A percentile compares a stretch with the other conserved stretches of the same genome.
Conservation (phyloP, 371 early-diverging fungal species). For the Nematocida ausubeli region DNA sequence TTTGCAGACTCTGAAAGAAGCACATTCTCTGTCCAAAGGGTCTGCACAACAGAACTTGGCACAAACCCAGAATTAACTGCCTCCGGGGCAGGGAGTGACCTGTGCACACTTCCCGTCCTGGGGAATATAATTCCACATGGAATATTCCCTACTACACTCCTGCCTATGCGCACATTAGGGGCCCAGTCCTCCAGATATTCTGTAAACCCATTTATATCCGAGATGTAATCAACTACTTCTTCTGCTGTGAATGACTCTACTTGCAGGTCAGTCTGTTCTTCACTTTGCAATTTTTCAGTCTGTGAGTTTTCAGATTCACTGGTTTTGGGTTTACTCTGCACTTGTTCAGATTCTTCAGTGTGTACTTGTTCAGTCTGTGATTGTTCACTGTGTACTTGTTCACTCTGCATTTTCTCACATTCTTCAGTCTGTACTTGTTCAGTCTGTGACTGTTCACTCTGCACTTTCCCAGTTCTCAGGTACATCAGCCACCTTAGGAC, state of each 20-base stretch:
- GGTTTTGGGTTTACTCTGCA: not conserved
- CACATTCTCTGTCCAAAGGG: constrained; percentile 87
- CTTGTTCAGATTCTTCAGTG: not conserved
- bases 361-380: not conserved
- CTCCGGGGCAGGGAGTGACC: constrained; percentile 69
- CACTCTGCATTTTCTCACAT: too few species aligned
- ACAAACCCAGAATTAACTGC: not conserved
- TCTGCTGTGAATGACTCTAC: constrained; percentile 27
- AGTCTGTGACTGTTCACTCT: not conserved
- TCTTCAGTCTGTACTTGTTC: not conserved
- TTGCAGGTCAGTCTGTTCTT: not conserved
- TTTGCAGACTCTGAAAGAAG: constrained; percentile 94
- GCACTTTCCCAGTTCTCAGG: too few species aligned
- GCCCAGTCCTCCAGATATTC: constrained; percentile 75
- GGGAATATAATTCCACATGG: constrained; percentile 92
- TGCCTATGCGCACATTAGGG: constrained; percentile 77
- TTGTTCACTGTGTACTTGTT: not conserved
- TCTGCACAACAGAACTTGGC: not conserved
- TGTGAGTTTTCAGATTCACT: not conserved
- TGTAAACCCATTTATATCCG: constrained; percentile 79
- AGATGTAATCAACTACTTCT: constrained; percentile 76
- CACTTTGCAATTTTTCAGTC: not conserved
- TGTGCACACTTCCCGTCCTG: constrained; percentile 89
- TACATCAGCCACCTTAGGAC: constrained; percentile 79
- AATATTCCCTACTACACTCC: constrained; percentile 72